Base-by-base conservation (phyloP, 2,329 filamentous ascomycete genomes). In the Colletotrichum sp. region DNA sequence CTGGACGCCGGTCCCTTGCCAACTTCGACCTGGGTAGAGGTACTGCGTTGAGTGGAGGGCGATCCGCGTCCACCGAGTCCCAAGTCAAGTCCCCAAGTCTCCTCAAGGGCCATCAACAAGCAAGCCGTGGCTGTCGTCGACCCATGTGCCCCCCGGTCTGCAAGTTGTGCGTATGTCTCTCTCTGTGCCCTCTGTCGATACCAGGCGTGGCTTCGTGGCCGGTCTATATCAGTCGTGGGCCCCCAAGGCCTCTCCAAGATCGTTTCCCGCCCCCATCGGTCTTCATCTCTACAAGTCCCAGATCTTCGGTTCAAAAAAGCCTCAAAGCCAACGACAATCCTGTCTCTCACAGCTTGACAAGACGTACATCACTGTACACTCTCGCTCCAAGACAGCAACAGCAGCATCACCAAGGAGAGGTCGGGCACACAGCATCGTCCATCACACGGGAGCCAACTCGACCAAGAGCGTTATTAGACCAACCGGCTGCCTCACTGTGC, bases 171-270 rank as follows among this genome's bases (percentile, higher is more conserved):
- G 63, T 71, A 57, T 76, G 28, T 73, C 60, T 70, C 49, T 69
- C 60, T 76, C 44, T 49, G 44, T 49, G 44, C 44, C 44, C 44
- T 49, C 44, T 21, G 44, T 49, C 59, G 65, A 75, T 57, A 60
- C 52, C 28, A 75, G 32, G 65, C 44, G 71, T 55, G 55, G 76
- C 73, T 65, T 76, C 73, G 55, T 49, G 55, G 68, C 52, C 65
- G 65, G 72, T 78, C 76, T 78, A 78, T 77, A 78, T 78, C 68
- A 77, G 76, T 78, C 72, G 72, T 70, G 65, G 76, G 76, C 63
- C 76, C 77, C 76, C 77, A 65, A 78, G 64, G 34, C 60, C 49
- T 60, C 69, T 77, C 59, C 28, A 63, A 49, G 64, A 63, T 52
- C 71, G 55, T 68, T 71, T 76, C 63, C 28, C 73, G 76, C 76